A percentile compares a stretch with the other conserved stretches of the same genome.
These are phyloP conservation scores for Globisporangium megalacanthum DNA, from an alignment of 352 stramenopile genomes.

Conservation along the genomic window DNA sequence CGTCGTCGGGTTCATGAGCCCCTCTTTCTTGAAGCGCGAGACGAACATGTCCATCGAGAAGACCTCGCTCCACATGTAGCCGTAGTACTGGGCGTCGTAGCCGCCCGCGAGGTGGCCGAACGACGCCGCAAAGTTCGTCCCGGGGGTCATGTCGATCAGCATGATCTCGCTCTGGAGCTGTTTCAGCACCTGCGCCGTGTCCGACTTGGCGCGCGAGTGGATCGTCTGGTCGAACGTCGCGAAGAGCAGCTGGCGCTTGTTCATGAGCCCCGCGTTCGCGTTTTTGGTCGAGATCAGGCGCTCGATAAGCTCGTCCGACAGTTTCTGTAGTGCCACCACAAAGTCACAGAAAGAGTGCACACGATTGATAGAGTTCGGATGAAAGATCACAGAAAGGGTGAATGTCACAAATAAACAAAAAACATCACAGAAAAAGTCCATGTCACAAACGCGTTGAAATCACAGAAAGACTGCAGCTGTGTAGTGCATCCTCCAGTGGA, in stretches of 20 bases:
- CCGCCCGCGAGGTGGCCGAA: constrained; percentile 80
- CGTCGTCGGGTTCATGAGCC: constrained; percentile 74
- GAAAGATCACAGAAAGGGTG: no score
- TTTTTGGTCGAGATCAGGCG: constrained; percentile 86
- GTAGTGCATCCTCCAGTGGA: no score
- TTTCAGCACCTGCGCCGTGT: constrained; percentile 75
- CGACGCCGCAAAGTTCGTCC: constrained; percentile 78
- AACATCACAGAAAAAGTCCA: no score
- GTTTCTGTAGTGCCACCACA: constrained; percentile 27
- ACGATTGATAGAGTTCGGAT: constrained; percentile 3
- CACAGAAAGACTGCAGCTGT: no score
- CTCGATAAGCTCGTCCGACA: constrained; percentile 78
- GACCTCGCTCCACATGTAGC: constrained; percentile 90
- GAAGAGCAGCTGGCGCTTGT: constrained; percentile 81
- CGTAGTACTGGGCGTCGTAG: constrained; percentile 82
- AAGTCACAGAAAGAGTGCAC: background rate
- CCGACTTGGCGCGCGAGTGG: constrained; percentile 75
- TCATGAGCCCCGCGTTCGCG: constrained; percentile 71
- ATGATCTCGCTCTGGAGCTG: constrained; percentile 83
- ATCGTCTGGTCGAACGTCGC: constrained; percentile 84
- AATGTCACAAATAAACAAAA: no score
- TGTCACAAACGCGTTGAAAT: no score
- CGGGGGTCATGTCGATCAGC: constrained; percentile 82
- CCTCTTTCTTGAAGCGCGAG: constrained; percentile 81
- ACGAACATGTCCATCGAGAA: constrained; percentile 90